Evolutionary conservation across 2,329 filamentous ascomycete genomes (phyloP), one percentile per base, ranked within the genome.

Genomic region (Passalora sequoiae): DNA sequence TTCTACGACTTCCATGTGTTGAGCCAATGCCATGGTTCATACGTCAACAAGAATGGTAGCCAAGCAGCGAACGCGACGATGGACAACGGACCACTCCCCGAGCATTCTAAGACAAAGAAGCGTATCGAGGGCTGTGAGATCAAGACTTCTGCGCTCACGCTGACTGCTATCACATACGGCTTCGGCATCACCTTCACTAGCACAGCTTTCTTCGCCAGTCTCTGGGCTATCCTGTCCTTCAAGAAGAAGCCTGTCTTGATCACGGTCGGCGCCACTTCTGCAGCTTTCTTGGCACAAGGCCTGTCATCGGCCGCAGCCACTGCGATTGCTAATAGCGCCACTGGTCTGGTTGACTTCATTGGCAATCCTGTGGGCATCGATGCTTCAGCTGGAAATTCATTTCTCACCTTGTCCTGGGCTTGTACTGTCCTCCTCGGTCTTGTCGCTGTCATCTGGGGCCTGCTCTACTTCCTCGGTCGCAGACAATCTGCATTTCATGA

Each of bases 311-410:
- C 33, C 7, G 33, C 33, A 10, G 33, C 33, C 7, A 17, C 21
- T n/a, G 33, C 17, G 7, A 36, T 36, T 16, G 33, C 33, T n/a
- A 24, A 24, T 7, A 22, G 17, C 20, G 33, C 33, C 5, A 24
- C 33, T 24, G 20, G 33, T n/a, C 33, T 36, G n/a, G 33, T 36
- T 20, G 33, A 36, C n/a, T 36, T 36, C n/a, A 20, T 36, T 12
- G 33, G 33, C 12, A 17, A 36, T n/a, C 33, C 33, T 9, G 33
- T 36, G 8, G 33, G 17, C 9, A 24, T 36, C n/a, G 33, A 36
- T 24, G 33, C 16, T n/a, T 36, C 33, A 12, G 20, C 20, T 12
- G 33, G 33, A 12, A 36, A 22, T 6, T 21, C 19, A 1, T 36
- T 36, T 20, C 15, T 36, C 17, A 24, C 33, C 8, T n/a, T 36